Base-by-base conservation (phyloP, 1,284 basidiomycete genomes). In the Inonotus hispidus region DNA sequence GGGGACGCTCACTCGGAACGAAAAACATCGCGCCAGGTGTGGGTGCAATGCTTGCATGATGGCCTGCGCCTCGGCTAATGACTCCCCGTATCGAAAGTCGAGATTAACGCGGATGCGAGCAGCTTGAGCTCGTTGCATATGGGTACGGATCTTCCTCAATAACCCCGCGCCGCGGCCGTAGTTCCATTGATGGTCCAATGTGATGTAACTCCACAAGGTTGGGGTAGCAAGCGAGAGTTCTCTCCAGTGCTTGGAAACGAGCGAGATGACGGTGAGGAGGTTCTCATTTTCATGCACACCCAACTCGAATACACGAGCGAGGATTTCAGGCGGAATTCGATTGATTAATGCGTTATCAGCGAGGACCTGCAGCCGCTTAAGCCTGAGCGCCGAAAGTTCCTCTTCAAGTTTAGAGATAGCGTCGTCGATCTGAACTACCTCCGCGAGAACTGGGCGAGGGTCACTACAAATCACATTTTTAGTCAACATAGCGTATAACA, bases 291-390 rank as follows among this genome's bases (percentile, higher is more conserved):
- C 69, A 58, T 73, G 65, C 0, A 70, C 69, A 25, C 71, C 73
- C 13, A 73, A 64, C 60, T 74, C 73, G 61, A 75, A 73, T 11
- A 75, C 66, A 19, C 72, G 70, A 43, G 71, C 70, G 7, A 75
- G 67, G 32, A 74, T 66, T 58, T 75, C 73, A 1, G 72, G 64
- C 1, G 73, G 73, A 6, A 75, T 54, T 37, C 67, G 66, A 29
- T 60, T 63, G 38, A 75, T 70, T 59, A 73, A 71, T 4, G 72
- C 70, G 23, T 67, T 66, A 11, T 63, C 56, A 7, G 66, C 69
- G 11, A 73, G 69, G 8, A 72, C 61, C 23, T 68, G 59, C 11
- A 66, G 38, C 41, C 68, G 67, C 41, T 59, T 60, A 11, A 71
- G 37, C 47, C 63, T 68, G 25, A 73, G 69, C 0, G 54, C 38